Conservation (phyloP, 169 alveolate species). For the Cryptosporidium parvum region DNA sequence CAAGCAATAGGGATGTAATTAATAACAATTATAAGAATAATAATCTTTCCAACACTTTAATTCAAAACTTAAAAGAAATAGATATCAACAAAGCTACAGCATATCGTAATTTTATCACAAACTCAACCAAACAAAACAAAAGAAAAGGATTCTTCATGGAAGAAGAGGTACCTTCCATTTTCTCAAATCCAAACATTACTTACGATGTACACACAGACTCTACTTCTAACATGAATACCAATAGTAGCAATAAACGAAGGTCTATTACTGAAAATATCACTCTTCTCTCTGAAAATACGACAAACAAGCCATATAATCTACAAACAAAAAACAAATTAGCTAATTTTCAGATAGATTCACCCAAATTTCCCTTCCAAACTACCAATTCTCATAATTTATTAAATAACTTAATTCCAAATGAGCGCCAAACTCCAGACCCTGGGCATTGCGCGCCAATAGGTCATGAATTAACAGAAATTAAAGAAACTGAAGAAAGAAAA, state of each 20-base stretch:
- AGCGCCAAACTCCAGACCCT: background rate
- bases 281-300: background rate
- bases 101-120: background rate
- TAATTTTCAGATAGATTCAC: background rate
- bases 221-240: background rate
- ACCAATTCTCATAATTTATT: background rate
- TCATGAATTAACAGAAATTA: background rate
- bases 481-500: background rate
- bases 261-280: background rate
- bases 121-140: background rate
- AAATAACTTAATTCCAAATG: background rate
- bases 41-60: background rate
- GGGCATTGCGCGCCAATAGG: background rate
- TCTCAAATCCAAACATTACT: background rate
- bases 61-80: slow-evolving; percentile 15
- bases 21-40: background rate
- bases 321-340: background rate
- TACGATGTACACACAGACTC: background rate
- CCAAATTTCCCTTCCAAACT: background rate
- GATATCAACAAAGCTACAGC: slow-evolving; percentile 29
- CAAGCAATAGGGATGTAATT: slow-evolving; percentile 25
- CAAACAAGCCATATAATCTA: background rate
- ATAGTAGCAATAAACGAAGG: background rate
- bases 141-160: slow-evolving; percentile 5
- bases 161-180: background rate